Evolutionary conservation across 148 eudicot genomes (phyloP).

Genomic region (Camellia japonica): DNA sequence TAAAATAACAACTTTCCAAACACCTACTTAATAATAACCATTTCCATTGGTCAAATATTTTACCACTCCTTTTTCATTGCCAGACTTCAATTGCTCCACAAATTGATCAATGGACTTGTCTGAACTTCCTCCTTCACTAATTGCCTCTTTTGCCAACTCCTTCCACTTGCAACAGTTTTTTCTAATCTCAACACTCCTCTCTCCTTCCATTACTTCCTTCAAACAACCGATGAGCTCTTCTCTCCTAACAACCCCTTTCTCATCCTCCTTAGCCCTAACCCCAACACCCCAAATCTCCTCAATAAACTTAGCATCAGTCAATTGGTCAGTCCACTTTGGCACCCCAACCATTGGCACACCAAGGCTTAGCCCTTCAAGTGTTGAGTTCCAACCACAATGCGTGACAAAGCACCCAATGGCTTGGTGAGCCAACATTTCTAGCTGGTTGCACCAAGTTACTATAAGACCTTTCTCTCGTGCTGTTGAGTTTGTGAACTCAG

Average conservation of each 20-base stretch:
- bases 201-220: constrained; percentile 43
- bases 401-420: constrained; percentile 57
- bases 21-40: background rate
- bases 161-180: background rate
- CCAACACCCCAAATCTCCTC: constrained; percentile 60
- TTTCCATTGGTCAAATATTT: background rate
- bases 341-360: constrained; percentile 59
- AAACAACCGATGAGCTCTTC: constrained; percentile 14
- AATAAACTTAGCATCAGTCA: constrained; percentile 55
- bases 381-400: constrained; percentile 78
- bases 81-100: constrained; percentile 11
- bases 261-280: constrained; percentile 49
- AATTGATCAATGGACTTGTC: constrained; percentile 13
- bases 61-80: background rate
- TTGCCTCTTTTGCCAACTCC: constrained; percentile 11
- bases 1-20: too few species aligned
- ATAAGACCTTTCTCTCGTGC: constrained; percentile 34
- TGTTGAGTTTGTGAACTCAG: constrained; percentile 19
- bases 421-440: constrained; percentile 47
- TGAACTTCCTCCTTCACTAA: constrained; percentile 21
- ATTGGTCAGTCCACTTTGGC: constrained; percentile 63
- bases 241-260: constrained; percentile 28
- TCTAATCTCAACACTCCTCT: constrained; percentile 10
- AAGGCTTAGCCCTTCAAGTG: constrained; percentile 52
- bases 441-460: constrained; percentile 66